Conservation (phyloP, 1,284 basidiomycete species). For the Marasmius oreades region DNA sequence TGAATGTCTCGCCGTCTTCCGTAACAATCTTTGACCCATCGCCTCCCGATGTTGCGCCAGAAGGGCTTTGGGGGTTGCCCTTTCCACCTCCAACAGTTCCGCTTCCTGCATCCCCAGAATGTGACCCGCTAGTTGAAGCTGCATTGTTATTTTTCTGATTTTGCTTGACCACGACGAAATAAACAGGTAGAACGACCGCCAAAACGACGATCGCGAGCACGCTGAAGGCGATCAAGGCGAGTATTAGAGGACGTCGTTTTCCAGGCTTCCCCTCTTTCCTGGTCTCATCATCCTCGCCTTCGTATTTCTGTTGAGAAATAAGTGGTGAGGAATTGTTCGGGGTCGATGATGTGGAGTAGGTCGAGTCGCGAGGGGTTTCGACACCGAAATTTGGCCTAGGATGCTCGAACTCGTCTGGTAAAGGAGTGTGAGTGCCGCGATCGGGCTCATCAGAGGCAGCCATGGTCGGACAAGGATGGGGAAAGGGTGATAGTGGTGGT, state of each 20-base stretch:
- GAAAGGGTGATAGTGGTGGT: not conserved
- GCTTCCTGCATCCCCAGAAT: constrained; percentile 12
- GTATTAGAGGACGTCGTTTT: constrained; percentile 36
- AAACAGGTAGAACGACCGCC: constrained; percentile 40
- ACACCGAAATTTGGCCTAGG: not conserved
- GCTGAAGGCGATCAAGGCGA: constrained; percentile 30
- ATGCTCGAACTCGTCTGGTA: not conserved
- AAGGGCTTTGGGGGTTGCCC: constrained; percentile 11
- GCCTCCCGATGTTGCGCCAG: constrained; percentile 32
- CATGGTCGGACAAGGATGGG: no score
- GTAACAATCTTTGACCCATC: constrained; percentile 45
- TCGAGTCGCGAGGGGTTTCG: not conserved
- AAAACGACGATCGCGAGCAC: constrained; percentile 27
- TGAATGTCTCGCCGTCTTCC: constrained; percentile 49
- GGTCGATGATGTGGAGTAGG: not conserved
- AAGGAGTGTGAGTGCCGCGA: not conserved
- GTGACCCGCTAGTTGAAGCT: not conserved
- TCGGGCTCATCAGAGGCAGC: not conserved
- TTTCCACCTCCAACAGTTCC: constrained; percentile 16
- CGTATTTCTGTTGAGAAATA: not conserved
- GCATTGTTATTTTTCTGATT: constrained; percentile 18
- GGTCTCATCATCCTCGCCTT: not conserved
- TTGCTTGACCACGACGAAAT: constrained; percentile 36
- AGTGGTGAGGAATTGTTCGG: constrained; percentile 4
- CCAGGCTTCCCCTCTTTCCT: not conserved